phyloP scores from a whole-genome alignment of 768 basidiomycete species.

The Agaricus bisporus region DNA sequence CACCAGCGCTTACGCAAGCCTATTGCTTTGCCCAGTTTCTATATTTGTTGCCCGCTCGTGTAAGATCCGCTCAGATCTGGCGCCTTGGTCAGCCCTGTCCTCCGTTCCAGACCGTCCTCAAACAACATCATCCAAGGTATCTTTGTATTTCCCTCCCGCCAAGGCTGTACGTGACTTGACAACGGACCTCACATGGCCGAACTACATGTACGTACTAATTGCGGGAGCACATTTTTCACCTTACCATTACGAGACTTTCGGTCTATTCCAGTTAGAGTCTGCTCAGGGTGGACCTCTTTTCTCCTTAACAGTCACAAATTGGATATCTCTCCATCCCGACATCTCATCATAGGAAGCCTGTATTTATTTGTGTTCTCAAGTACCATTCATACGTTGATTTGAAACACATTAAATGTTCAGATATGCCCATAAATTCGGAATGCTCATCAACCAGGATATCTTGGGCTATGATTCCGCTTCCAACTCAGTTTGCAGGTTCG shows the following conservation, averaged over 20 bases:
- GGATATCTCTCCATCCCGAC: background rate
- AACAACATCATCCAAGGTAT: constrained; percentile 4
- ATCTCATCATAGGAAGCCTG: background rate
- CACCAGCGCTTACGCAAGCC: background rate
- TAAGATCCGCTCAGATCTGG: constrained; percentile 11
- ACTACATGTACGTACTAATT: constrained; percentile 7
- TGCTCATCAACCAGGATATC: too few relatives aligned
- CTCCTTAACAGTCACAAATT: background rate
- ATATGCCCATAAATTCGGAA: too few relatives aligned
- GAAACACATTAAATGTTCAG: constrained; percentile 1
- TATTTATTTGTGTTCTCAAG: constrained; percentile 4
- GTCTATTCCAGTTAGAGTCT: constrained; percentile 3
- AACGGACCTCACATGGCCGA: constrained; percentile 7
- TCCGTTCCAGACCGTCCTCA: constrained; percentile 2
- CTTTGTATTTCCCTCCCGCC: background rate
- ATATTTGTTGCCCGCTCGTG: background rate
- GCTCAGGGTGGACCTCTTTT: background rate
- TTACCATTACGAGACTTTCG: background rate
- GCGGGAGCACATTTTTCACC: background rate
- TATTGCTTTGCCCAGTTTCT: background rate
- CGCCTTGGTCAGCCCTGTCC: background rate
- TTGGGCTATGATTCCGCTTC: background rate
- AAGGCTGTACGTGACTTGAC: constrained; percentile 11
- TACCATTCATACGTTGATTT: background rate
- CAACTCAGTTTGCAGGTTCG: constrained; percentile 5